Conservation (phyloP, 2,329 filamentous ascomycete genomes). For the Dendrostoma leiphaemia region DNA sequence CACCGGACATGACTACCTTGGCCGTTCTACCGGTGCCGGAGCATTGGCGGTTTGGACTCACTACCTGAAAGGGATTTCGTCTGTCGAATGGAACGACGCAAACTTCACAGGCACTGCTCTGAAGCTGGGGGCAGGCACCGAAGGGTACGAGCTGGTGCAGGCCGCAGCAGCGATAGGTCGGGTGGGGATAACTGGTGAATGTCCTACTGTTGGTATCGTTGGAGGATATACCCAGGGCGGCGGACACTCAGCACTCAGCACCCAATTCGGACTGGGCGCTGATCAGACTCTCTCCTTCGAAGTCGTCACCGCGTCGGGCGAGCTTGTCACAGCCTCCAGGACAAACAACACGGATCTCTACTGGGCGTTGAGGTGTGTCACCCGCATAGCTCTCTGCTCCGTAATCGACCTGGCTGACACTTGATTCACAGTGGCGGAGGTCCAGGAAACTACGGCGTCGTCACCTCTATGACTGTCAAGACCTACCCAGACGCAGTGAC, state of each 20-base stretch:
- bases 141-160: slow-evolving; percentile 50
- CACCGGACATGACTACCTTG: slow-evolving; percentile 40
- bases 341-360: slow-evolving; percentile 45
- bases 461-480: slow-evolving; percentile 27
- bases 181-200: slow-evolving; percentile 22
- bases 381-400: too few relatives aligned
- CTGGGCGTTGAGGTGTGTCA: slow-evolving; percentile 38
- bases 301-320: slow-evolving; percentile 45
- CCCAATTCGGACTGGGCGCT: slow-evolving; percentile 46
- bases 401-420: not conserved
- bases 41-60: slow-evolving; percentile 51
- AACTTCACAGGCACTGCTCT: slow-evolving; percentile 46
- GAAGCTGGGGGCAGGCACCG: slow-evolving; percentile 54
- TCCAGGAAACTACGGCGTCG: slow-evolving; percentile 34
- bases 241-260: slow-evolving; percentile 52
- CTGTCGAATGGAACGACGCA: slow-evolving; percentile 4
- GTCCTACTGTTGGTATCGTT: slow-evolving; percentile 45
- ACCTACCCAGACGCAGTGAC: slow-evolving; percentile 23
- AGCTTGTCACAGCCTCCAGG: slow-evolving; percentile 37
- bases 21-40: slow-evolving; percentile 12
- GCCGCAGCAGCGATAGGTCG: slow-evolving; percentile 43
- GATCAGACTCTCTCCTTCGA: slow-evolving; percentile 48
- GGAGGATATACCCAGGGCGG: slow-evolving; percentile 49
- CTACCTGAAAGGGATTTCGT: slow-evolving; percentile 30
- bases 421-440: slow-evolving; percentile 36